Evolutionary conservation across 768 basidiomycete species (phyloP).

Genomic region (Leccinum fibrillosum): DNA sequence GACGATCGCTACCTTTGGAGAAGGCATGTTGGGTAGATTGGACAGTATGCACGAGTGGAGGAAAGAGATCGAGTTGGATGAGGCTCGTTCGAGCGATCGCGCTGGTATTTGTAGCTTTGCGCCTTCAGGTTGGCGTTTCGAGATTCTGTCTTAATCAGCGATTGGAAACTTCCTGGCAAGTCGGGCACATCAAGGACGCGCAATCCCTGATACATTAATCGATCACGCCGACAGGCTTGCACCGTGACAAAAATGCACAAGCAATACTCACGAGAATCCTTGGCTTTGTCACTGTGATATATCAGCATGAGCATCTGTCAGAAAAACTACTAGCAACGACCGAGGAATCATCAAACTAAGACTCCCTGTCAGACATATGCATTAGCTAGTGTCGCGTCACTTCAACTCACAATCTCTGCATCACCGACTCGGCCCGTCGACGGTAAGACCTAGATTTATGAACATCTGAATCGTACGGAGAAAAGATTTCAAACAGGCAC

Average conservation of each 20-base stretch:
- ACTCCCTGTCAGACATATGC: not conserved
- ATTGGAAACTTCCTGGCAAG: not conserved
- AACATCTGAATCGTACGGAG: no score
- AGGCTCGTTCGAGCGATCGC: not conserved
- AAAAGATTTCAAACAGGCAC: no score
- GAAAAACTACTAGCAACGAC: not conserved
- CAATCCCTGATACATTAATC: not conserved
- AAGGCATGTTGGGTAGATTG: slow-evolving; percentile 35
- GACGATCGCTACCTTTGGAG: slow-evolving; percentile 59
- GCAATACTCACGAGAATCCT: slow-evolving; percentile 12
- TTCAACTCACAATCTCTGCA: not conserved
- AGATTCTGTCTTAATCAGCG: slow-evolving; percentile 1
- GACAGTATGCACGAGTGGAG: not conserved
- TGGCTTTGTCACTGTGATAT: not conserved
- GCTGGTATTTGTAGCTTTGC: slow-evolving; percentile 14
- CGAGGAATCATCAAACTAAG: not conserved
- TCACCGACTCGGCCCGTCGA: not conserved
- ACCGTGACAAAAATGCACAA: slow-evolving; percentile 8
- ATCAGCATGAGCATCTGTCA: not conserved
- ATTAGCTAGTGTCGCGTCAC: not conserved
- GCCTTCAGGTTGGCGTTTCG: not conserved
- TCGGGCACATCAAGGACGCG: slow-evolving; percentile 12
- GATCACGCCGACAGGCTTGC: not conserved
- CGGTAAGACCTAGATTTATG: no score
- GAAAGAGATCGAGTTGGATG: not conserved